Conservation (phyloP, 257 asterid species). For the Rubia yunnanensis region DNA sequence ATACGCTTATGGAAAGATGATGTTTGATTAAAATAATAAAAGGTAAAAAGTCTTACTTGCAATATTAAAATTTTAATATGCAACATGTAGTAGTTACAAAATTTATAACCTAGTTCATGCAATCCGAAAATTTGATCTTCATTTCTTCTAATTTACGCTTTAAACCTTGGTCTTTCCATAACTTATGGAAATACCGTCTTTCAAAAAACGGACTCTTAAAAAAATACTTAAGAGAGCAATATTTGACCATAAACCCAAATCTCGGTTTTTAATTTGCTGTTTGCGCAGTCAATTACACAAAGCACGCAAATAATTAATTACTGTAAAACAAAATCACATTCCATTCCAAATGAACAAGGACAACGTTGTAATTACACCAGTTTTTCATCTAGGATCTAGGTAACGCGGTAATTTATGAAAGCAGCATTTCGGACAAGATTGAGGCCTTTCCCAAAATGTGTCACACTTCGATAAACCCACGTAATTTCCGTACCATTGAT, state of each 20-base stretch:
- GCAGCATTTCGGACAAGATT: background rate
- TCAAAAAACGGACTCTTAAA: background rate
- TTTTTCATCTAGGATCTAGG: background rate
- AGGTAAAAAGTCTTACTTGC: too few species aligned
- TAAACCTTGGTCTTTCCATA: too few species aligned
- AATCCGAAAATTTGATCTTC: too few species aligned
- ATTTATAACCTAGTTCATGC: too few species aligned
- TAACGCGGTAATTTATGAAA: background rate
- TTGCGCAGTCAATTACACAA: constrained; percentile 4
- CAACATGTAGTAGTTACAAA: too few species aligned
- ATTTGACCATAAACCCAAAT: background rate
- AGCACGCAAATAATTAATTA: constrained; percentile 6
- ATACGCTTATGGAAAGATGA: too few species aligned
- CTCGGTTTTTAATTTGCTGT: background rate
- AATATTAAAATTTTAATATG: too few species aligned
- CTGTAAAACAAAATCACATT: background rate
- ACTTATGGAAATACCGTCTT: too few species aligned
- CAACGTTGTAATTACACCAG: background rate
- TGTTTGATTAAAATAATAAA: too few species aligned
- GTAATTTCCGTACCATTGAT: background rate
- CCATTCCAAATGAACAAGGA: background rate
- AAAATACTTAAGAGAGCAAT: too few species aligned
- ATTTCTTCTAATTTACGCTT: too few species aligned
- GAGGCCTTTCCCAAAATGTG: background rate
- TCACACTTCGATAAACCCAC: background rate